Evolutionary conservation across 108 stramenopile genomes (phyloP).

Genomic region (Cyclotella kingstonii): DNA sequence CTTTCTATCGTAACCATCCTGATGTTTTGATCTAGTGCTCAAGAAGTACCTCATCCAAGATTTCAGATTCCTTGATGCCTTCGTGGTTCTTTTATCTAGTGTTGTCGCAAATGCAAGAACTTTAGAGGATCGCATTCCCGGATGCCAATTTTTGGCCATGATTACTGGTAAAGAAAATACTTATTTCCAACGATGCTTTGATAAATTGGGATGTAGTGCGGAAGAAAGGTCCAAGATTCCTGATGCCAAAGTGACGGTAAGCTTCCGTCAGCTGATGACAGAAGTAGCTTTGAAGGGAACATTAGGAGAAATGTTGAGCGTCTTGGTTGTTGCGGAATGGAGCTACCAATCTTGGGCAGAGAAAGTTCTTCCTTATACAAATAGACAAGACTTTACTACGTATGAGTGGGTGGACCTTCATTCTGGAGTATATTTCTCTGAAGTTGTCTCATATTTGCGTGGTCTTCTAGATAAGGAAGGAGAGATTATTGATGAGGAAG

Average conservation of each 20-base stretch:
- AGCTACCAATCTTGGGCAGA: conserved; percentile 66
- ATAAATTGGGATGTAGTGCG: conserved; percentile 32
- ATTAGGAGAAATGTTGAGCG: conserved; percentile 63
- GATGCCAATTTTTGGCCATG: conserved; percentile 62
- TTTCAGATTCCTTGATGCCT: conserved; percentile 67
- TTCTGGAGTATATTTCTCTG: conserved; percentile 51
- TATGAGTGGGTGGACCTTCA: conserved; percentile 77
- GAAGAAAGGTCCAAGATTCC: conserved; percentile 48
- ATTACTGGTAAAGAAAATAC: conserved; percentile 73
- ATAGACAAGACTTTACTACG: conserved; percentile 49
- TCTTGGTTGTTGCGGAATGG: conserved; percentile 74
- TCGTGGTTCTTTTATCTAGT: conserved; percentile 52
- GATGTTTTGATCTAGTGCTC: too few relatives aligned
- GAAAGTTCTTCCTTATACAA: conserved; percentile 31
- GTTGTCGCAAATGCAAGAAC: conserved; percentile 50
- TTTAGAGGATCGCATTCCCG: conserved; percentile 62
- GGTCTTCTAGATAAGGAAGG: conserved; percentile 61
- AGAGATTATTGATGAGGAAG: conserved; percentile 29
- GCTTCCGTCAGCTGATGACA: conserved; percentile 51
- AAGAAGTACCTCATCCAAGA: conserved; percentile 67
- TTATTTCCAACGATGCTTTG: conserved; percentile 62
- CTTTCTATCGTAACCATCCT: not conserved
- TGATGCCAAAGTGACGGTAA: conserved; percentile 40
- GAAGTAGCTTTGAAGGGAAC: conserved; percentile 45
- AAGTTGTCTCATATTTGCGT: conserved; percentile 58